Percentiles rank a stretch among this genome's conserved stretches.
Evolutionary conservation across 352 stramenopile species (phyloP).

Genomic region (Sclerospora graminicola): DNA sequence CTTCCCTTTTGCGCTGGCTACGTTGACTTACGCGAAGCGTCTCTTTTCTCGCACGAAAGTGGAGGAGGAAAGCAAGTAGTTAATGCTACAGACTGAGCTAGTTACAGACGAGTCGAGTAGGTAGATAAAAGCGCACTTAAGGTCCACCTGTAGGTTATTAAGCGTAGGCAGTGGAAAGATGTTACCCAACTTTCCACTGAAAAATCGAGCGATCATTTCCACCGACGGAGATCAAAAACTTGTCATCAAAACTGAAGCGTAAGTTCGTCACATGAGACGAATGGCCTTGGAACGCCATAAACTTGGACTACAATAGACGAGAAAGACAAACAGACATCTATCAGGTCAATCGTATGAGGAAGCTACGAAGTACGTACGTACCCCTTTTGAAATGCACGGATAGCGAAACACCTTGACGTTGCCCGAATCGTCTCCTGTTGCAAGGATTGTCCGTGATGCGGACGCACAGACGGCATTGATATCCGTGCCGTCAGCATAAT

Average conservation of each 20-base stretch:
- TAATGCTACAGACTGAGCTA: too few relatives aligned
- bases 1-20: conserved; percentile 80
- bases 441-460: conserved; percentile 53
- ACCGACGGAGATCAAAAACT: conserved; percentile 69
- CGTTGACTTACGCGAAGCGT: conserved; percentile 68
- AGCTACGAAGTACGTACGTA: too few relatives aligned
- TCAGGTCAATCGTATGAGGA: too few relatives aligned
- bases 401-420: too few relatives aligned
- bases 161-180: neutral
- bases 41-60: conserved; percentile 39
- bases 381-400: too few relatives aligned
- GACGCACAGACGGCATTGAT: conserved; percentile 72
- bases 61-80: conserved; percentile 22
- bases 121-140: too few relatives aligned
- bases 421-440: conserved; percentile 69
- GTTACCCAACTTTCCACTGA: conserved; percentile 63
- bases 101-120: too few relatives aligned
- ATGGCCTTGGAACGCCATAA: conserved; percentile 47
- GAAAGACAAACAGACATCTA: neutral
- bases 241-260: conserved; percentile 74
- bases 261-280: conserved; percentile 78
- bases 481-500: conserved; percentile 73
- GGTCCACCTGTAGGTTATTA: too few relatives aligned
- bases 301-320: conserved; percentile 31
- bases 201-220: conserved; percentile 83